A percentile compares a stretch with the other conserved stretches of the same genome.
Conservation (phyloP, 345 rosid genomes). For the Trapa bicornis region DNA sequence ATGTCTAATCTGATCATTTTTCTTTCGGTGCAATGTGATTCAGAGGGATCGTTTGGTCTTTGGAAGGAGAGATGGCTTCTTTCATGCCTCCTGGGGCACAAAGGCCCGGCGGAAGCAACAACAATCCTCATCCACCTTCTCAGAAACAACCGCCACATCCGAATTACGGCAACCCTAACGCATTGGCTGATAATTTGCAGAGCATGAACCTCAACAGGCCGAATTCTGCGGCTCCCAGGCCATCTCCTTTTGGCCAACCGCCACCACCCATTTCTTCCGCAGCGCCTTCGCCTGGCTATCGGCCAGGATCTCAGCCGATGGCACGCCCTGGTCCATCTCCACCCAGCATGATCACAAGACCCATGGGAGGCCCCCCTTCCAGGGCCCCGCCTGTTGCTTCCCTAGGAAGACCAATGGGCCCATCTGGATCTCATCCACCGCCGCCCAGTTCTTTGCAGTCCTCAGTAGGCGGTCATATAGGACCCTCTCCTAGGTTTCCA, state of each 20-base stretch:
- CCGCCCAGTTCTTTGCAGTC: slow-evolving; percentile 34
- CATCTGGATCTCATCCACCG: slow-evolving; percentile 32
- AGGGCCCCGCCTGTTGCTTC: slow-evolving; percentile 36
- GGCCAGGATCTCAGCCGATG: slow-evolving; percentile 23
- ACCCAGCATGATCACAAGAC: slow-evolving; percentile 27
- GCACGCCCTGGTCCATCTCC: slow-evolving; percentile 56
- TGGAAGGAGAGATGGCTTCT: slow-evolving; percentile 43
- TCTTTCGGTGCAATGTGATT: neutral
- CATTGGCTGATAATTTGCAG: slow-evolving; percentile 49
- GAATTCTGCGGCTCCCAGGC: slow-evolving; percentile 37
- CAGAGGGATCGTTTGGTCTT: slow-evolving; percentile 2
- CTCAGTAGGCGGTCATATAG: slow-evolving; percentile 19
- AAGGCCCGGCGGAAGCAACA: slow-evolving; percentile 27
- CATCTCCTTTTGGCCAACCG: slow-evolving; percentile 50
- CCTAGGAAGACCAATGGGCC: slow-evolving; percentile 48
- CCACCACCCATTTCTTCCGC: slow-evolving; percentile 36
- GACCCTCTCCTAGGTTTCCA: slow-evolving; percentile 9
- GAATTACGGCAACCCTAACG: slow-evolving; percentile 35
- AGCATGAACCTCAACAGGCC: slow-evolving; percentile 46
- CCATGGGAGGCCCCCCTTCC: slow-evolving; percentile 33
- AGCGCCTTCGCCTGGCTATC: slow-evolving; percentile 22
- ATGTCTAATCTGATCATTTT: neutral
- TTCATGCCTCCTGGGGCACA: slow-evolving; percentile 89
- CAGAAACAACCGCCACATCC: slow-evolving; percentile 10
- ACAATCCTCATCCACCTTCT: slow-evolving; percentile 1